Conservation (phyloP, 441 rosid species). For the Erodium moschatum region DNA sequence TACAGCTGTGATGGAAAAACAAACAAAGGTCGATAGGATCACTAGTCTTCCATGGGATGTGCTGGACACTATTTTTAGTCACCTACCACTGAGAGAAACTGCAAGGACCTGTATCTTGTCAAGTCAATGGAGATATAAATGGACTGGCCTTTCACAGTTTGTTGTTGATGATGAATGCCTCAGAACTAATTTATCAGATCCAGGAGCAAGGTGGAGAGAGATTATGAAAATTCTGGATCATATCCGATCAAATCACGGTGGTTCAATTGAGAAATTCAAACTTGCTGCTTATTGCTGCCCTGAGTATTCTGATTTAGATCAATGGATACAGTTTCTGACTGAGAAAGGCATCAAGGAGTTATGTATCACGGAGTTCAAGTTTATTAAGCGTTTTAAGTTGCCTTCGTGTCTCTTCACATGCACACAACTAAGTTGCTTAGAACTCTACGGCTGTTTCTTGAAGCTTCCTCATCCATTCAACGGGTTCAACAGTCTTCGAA, state of each 20-base stretch:
- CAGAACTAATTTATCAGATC: neutral
- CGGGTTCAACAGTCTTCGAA: slow-evolving; percentile 27
- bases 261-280: slow-evolving; percentile 27
- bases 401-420: slow-evolving; percentile 25
- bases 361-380: slow-evolving; percentile 14
- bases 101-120: slow-evolving; percentile 30
- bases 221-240: slow-evolving; percentile 24
- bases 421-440: slow-evolving; percentile 21
- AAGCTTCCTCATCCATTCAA: slow-evolving; percentile 26
- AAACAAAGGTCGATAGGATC: slow-evolving; percentile 22
- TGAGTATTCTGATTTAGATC: slow-evolving; percentile 19
- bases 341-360: slow-evolving; percentile 21
- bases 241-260: slow-evolving; percentile 19
- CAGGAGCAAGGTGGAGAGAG: slow-evolving; percentile 15
- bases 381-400: slow-evolving; percentile 21
- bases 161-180: slow-evolving; percentile 25
- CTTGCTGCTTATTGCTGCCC: slow-evolving; percentile 21
- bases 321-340: slow-evolving; percentile 22
- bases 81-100: slow-evolving; percentile 24
- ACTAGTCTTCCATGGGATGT: slow-evolving; percentile 27
- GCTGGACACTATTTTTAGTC: slow-evolving; percentile 22
- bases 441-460: slow-evolving; percentile 21
- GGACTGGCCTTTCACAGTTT: slow-evolving; percentile 24
- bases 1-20: slow-evolving; percentile 18
- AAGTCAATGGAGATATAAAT: slow-evolving; percentile 24